A percentile compares a stretch with the other conserved stretches of the same genome.
Evolutionary conservation across 192 early-diverging fungal species (phyloP).

Genomic region (Glomus cerebriforme): DNA sequence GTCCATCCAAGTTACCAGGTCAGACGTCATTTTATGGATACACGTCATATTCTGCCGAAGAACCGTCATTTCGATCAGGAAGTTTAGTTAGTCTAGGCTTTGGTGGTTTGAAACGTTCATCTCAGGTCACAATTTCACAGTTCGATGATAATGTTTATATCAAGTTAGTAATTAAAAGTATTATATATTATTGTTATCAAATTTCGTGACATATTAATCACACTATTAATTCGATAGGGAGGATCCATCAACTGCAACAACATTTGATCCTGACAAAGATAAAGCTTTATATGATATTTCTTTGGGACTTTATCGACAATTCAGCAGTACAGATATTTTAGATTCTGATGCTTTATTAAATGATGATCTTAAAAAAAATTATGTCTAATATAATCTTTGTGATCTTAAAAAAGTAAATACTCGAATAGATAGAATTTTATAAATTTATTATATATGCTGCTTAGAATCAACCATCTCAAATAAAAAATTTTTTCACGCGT

Average conservation of each 20-base stretch:
- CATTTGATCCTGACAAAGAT: constrained; percentile 33
- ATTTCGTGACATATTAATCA: background rate
- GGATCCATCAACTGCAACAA: constrained; percentile 24
- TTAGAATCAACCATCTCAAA: too few relatives aligned
- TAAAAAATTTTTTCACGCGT: too few relatives aligned
- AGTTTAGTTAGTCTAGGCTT: background rate
- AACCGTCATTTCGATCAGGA: background rate
- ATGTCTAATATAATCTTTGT: too few relatives aligned
- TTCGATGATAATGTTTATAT: constrained; percentile 17
- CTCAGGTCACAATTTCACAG: constrained; percentile 16
- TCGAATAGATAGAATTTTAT: too few relatives aligned
- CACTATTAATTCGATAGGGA: background rate
- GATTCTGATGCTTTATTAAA: background rate
- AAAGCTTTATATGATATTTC: constrained; percentile 19
- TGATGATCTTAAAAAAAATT: background rate
- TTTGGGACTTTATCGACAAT: constrained; percentile 9
- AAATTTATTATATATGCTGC: too few relatives aligned
- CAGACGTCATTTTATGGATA: background rate
- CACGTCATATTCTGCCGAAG: background rate
- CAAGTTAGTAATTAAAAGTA: constrained; percentile 1
- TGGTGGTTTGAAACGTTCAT: constrained; percentile 18
- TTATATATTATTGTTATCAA: background rate
- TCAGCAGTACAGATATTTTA: background rate
- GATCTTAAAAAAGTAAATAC: too few relatives aligned
- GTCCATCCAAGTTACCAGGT: background rate